Evolutionary conservation across 352 stramenopile species (phyloP), one percentile per base, ranked within the genome.

Genomic region (Globisporangium middletonii): DNA sequence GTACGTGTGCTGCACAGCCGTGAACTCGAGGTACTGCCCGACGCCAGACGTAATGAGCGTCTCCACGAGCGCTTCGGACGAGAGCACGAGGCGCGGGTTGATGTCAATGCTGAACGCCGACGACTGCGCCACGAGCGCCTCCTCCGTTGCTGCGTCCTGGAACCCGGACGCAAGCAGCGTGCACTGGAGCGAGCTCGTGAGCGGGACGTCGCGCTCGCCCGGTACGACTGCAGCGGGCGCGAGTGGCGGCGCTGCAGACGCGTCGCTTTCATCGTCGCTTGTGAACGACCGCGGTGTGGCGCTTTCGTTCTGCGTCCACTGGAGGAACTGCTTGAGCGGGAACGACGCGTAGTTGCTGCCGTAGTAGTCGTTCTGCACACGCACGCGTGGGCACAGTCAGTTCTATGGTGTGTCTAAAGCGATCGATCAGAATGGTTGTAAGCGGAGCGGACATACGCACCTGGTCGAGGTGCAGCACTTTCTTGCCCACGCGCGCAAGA

Each of bases 11-110:
- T 95, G 83, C 42, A 97, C 78, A 7, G 83, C 75, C 27, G 86
- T 88, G 68, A 97, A 97, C 60, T 96, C 86, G 12, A 96, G 68
- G 61, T 97, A 97, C 15, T 83, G 77, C 0, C 83, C 79, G 13
- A 96, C 86, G 12, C 87, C 87, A 0, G 84, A 95, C 33, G 83
- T 73, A 47, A 97, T 89, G 28, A 97, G 70, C 43, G 78, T 74
- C 62, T 96, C 79, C 11, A 96, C 88, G 3, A 90, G 72, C 51
- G 77, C 64, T 28, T 92, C 88, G 16, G 75, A 86, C 11, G 81
- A 88, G 26, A 97, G 65, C 62, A 95, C 63, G 8, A 96, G 72
- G n/a, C 84, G 75, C 26, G 83, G 83, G 45, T 80, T 85, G n/a
- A 93, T 61, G 51, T 93, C 83, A 45, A 93, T 77, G 68, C 68